Evolutionary conservation across 2,329 filamentous ascomycete species (phyloP).

Genomic region (Cladosporium sp.): DNA sequence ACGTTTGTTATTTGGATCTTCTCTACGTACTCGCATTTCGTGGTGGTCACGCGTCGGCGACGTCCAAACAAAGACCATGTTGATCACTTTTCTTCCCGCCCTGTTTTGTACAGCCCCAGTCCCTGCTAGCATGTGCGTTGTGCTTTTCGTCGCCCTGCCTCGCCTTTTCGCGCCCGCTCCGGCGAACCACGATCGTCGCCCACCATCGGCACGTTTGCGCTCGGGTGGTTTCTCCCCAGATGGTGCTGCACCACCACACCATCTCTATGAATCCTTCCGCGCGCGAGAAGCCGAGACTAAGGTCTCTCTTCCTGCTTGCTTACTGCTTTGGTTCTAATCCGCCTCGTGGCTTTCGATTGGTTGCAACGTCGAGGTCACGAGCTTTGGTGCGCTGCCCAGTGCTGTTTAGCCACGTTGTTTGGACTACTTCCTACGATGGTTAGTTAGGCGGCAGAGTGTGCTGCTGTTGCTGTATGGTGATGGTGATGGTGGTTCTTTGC

Average conservation of each 20-base stretch:
- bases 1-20: not conserved
- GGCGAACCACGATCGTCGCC: conserved; percentile 12
- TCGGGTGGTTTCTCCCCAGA: not conserved
- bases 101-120: conserved; percentile 4
- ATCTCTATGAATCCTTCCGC: not conserved
- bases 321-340: not conserved
- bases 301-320: not conserved
- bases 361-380: not conserved
- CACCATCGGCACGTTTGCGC: not conserved
- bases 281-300: not conserved
- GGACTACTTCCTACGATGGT: not conserved
- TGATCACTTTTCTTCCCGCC: not conserved
- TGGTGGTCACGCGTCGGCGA: conserved; percentile 1
- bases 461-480: not conserved
- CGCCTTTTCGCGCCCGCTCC: not conserved
- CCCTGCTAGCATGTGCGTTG: conserved; percentile 10
- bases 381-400: not conserved
- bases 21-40: not conserved
- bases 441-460: not conserved
- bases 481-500: not conserved
- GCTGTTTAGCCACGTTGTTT: not conserved
- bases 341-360: not conserved
- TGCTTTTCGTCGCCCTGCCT: not conserved
- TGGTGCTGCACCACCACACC: not conserved
- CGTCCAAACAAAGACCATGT: conserved; percentile 11